Evolutionary conservation across 2,329 filamentous ascomycete genomes (phyloP).

Genomic region (Colletotrichum sp.): DNA sequence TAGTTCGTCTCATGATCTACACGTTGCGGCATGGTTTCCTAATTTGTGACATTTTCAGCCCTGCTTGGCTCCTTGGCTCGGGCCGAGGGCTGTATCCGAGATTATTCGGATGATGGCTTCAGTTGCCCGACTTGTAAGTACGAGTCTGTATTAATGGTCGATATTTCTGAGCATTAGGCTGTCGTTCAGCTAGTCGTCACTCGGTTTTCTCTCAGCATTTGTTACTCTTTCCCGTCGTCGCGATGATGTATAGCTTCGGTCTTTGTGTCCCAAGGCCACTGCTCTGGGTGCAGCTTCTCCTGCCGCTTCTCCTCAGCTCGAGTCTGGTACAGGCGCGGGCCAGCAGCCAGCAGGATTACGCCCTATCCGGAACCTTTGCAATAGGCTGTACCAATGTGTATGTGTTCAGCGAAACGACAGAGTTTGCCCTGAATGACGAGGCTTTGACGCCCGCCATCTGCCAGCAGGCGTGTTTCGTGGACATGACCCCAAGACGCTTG

Average conservation of each 20-base stretch:
- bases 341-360: neutral
- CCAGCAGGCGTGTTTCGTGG: neutral
- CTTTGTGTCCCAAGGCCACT: neutral
- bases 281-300: neutral
- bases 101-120: neutral
- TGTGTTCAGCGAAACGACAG: neutral
- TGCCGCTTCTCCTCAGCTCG: neutral
- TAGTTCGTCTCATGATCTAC: neutral
- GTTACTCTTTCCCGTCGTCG: neutral
- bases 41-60: neutral
- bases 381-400: neutral
- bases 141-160: neutral
- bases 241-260: neutral
- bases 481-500: neutral
- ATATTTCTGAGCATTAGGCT: neutral
- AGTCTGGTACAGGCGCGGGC: neutral
- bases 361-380: neutral
- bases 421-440: neutral
- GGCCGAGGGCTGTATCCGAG: neutral
- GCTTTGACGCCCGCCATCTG: neutral
- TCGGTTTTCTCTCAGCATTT: fast-evolving
- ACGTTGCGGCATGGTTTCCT: neutral
- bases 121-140: neutral
- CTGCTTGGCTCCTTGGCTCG: neutral
- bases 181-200: neutral